These are phyloP conservation scores for Noccaea bulbosa DNA, from an alignment of 345 rosid genomes.

Conservation along the genomic window DNA sequence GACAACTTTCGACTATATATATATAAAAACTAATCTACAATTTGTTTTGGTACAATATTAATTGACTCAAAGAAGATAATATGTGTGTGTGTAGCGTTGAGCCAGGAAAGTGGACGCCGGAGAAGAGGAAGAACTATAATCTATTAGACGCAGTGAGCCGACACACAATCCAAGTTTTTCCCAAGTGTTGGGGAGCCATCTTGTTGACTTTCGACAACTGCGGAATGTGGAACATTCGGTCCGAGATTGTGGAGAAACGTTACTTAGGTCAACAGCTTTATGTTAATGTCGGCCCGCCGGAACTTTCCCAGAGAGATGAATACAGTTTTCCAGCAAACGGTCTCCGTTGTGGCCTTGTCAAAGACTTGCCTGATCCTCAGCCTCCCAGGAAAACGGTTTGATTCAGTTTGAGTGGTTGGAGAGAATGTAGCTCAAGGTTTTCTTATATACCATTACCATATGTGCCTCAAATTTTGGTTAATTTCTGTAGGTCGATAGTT, in stretches of 20 bases:
- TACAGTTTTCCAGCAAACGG: conserved; percentile 66
- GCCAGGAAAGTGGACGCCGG: conserved; percentile 70
- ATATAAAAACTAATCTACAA: too few species aligned
- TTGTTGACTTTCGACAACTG: conserved; percentile 72
- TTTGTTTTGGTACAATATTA: too few species aligned
- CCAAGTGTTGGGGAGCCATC: conserved; percentile 76
- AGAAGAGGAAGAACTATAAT: conserved; percentile 61
- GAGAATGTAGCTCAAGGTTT: conserved; percentile 1
- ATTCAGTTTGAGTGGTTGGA: neutral
- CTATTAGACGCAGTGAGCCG: conserved; percentile 72
- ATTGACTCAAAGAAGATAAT: too few species aligned
- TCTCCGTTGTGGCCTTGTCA: conserved; percentile 54
- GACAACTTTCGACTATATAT: too few species aligned
- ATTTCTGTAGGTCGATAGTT: neutral
- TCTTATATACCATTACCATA: neutral
- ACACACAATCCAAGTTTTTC: conserved; percentile 68
- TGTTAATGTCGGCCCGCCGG: conserved; percentile 54
- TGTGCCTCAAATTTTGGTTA: conserved; percentile 4
- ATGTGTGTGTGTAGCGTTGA: conserved; percentile 48
- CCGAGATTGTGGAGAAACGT: conserved; percentile 55
- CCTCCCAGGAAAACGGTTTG: conserved; percentile 48
- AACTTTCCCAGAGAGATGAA: conserved; percentile 64
- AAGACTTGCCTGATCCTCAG: conserved; percentile 55
- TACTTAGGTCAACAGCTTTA: conserved; percentile 74
- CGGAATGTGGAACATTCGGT: conserved; percentile 85